Evolutionary conservation across 169 alveolate genomes (phyloP), one percentile per base, ranked within the genome.

Genomic region (Eimeria necatrix): DNA sequence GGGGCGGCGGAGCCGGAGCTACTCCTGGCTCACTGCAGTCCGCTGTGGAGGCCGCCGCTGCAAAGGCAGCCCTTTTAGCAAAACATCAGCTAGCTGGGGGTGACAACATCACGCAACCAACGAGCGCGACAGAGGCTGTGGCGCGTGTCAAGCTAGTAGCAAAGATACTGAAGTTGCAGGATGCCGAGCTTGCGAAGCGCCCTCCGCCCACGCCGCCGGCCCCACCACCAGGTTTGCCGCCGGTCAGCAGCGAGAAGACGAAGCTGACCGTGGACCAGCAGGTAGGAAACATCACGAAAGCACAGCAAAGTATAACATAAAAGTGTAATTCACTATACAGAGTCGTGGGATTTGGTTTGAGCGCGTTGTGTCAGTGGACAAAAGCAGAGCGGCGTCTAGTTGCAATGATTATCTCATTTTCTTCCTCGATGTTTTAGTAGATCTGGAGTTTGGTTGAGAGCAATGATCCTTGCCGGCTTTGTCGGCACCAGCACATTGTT

Each of bases 21-120:
- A 56, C 90, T 14, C 22, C 80, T 22, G 89, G 81, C 46, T 93
- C 94, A 6, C 81, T 93, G 87, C 95, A 93, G 68, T 83, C 95
- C 46, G 93, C 95, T 26, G 96, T 87, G 41, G 96, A 93, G 24
- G 94, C 87, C 4, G 96, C 96, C 8, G 96, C 96, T 32, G 96
- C 96, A 7, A 88, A 88, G 60, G 95, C 94, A 8, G 95, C 95
- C 14, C 26, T 78, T n/a, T 46, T 86, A 68, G 94, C 87, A n/a
- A 86, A 94, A 60, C 86, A 64, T 22, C 86, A 74, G 76, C 94
- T 53, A 32, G 94, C 91, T 71, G 88, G 74, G 22, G 53, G 46
- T 32, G 94, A 76, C 60, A 22, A 60, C 51, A 22, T 61, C 83
- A 87, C 59, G 20, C 83, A 64, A 85, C 81, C 95, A 18, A 26